These are phyloP conservation scores for Styphnolobium japonicum DNA, from an alignment of 306 rosid genomes.

Conservation along the genomic window DNA sequence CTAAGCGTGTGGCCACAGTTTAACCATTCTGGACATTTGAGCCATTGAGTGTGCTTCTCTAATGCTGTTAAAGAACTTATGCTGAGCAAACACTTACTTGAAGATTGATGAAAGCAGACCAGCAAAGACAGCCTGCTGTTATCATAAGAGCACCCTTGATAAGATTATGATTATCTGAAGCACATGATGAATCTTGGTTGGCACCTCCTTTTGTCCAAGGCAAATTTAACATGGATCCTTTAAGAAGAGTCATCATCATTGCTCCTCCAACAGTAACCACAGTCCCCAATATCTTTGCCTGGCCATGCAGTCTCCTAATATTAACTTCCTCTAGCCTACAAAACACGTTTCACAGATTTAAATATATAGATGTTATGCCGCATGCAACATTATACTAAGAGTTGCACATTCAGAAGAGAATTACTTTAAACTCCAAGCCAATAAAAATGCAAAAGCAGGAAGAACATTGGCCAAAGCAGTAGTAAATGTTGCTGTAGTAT, in stretches of 20 bases:
- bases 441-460: constrained; percentile 55
- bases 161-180: constrained; percentile 28
- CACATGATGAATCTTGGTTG: neutral
- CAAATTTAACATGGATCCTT: constrained; percentile 38
- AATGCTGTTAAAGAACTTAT: neutral
- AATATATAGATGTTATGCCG: neutral
- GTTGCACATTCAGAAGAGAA: neutral
- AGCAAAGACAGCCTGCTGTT: constrained; percentile 39
- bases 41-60: neutral
- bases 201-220: constrained; percentile 34
- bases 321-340: constrained; percentile 53
- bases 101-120: constrained; percentile 49
- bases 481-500: constrained; percentile 55
- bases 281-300: constrained; percentile 47
- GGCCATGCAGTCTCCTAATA: constrained; percentile 32
- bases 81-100: constrained; percentile 29
- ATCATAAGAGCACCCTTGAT: constrained; percentile 51
- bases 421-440: constrained; percentile 55
- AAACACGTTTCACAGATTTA: neutral
- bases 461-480: constrained; percentile 53
- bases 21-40: neutral
- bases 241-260: constrained; percentile 44
- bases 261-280: constrained; percentile 51
- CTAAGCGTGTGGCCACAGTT: no score
- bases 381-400: neutral